Conservation (phyloP, 2,329 filamentous ascomycete species). For the Cladorrhinum sp. region DNA sequence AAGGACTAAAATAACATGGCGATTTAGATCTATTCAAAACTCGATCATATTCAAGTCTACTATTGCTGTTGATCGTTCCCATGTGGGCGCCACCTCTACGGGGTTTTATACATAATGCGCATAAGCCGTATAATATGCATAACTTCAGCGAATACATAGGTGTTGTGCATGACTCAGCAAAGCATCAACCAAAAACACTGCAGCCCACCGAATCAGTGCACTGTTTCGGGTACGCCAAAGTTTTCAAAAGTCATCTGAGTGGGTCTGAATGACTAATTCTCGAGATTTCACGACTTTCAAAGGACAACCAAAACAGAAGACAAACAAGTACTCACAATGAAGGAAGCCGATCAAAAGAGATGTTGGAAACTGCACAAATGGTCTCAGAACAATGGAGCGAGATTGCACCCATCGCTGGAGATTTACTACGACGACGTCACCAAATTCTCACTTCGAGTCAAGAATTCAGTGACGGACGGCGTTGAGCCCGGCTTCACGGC, state of each 20-base stretch:
- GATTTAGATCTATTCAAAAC: too few species aligned
- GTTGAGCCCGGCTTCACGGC: conserved; percentile 42
- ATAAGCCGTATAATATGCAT: too few species aligned
- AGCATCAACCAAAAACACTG: not conserved
- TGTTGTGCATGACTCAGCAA: not conserved
- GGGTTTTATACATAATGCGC: too few species aligned
- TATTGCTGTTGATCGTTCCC: too few species aligned
- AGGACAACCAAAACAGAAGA: too few species aligned
- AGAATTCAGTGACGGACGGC: conserved; percentile 20
- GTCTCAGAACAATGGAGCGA: conserved; percentile 45
- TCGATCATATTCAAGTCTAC: too few species aligned
- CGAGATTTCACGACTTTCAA: not conserved
- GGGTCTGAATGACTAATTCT: not conserved
- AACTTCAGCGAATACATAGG: too few species aligned
- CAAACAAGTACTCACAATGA: conserved; percentile 27
- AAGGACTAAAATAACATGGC: too few species aligned
- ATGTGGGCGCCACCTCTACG: too few species aligned
- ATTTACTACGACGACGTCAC: conserved; percentile 50
- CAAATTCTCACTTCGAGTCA: conserved; percentile 54
- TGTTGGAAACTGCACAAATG: conserved; percentile 45
- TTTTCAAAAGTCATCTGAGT: not conserved
- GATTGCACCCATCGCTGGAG: conserved; percentile 50
- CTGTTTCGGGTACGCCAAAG: not conserved
- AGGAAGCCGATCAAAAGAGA: conserved; percentile 22
- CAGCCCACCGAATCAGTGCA: not conserved